Base-by-base conservation (phyloP, 1,139 yeast species). In the Hyphopichia fennica region DNA sequence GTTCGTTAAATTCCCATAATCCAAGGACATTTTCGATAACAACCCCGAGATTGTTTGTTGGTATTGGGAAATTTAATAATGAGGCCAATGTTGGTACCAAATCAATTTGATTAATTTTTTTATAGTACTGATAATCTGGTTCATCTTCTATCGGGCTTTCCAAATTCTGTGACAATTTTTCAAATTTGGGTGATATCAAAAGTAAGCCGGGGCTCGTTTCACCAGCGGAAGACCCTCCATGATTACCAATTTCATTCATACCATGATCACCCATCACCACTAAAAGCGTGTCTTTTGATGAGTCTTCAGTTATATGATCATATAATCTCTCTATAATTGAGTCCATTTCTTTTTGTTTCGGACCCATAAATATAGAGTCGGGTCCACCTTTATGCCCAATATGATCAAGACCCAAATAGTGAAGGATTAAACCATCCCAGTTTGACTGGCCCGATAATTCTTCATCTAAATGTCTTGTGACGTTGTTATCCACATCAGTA, bases 321-420 rank as follows among this genome's bases (percentile, higher is more conserved):
- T 81, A 89, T 0, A 93, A 60, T 30, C 69, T 56, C 40, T 72
- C 48, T 7, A 90, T 68, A 2, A 93, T 76, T 0, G 45, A 52
- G 60, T 93, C 97, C 96, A 93, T 89, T 62, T 93, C 99, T 7
- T 45, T 45, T 49, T 90, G 98, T 53, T 93, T 93, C 0, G 67
- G 69, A 2, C 81, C 79, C 99, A 95, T 93, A 52, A 81, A 84
- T 0, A 75, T 65, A 6, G 96, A 88, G 4, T 69, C 56, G 0
- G 99, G 95, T 0, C 99, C 99, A 31, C 96, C 95, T 58, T 90
- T 91, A 61, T 95, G 99, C 1, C 99, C 99, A 52, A 95, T 95
- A 60, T 95, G 99, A 60, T 95, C 99, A 37, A 95, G 68, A 0
- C 99, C 99, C 20, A 95, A 69, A 56, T 93, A 95, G 59, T 95